Evolutionary conservation across 2,329 filamentous ascomycete species (phyloP).

Genomic region (Thelonectria discophora): DNA sequence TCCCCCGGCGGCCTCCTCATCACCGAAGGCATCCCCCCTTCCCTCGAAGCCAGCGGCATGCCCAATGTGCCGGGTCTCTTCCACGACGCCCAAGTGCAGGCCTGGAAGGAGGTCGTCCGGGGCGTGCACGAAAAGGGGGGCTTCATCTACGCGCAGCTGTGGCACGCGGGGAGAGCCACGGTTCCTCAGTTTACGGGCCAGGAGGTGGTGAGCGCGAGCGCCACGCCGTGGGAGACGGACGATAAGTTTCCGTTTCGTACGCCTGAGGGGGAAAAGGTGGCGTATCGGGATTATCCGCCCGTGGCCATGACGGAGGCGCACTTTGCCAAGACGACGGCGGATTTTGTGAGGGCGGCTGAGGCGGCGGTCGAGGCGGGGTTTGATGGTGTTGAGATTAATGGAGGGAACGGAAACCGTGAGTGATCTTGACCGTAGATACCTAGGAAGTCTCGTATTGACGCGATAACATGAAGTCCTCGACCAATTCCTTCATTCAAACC

Average conservation of each 20-base stretch:
- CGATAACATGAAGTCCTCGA: constrained; percentile 2
- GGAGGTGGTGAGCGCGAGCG: constrained; percentile 3
- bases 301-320: constrained; percentile 7
- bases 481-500: constrained; percentile 7
- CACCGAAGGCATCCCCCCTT: constrained; percentile 11
- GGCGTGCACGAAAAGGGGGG: constrained; percentile 4
- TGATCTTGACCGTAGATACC: not conserved
- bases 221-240: constrained; percentile 3
- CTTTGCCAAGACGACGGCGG: constrained; percentile 3
- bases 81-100: constrained; percentile 1
- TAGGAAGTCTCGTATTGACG: too few relatives aligned
- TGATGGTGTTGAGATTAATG: constrained; percentile 9
- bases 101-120: constrained; percentile 4
- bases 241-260: constrained; percentile 11
- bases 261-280: constrained; percentile 7
- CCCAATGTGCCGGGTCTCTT: constrained; percentile 4
- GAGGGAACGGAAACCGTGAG: constrained; percentile 15
- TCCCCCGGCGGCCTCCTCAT: constrained; percentile 9
- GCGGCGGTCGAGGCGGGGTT: not conserved
- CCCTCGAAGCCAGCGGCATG: constrained; percentile 9
- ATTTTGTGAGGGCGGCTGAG: constrained; percentile 8
- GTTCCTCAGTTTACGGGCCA: constrained; percentile 3
- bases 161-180: constrained; percentile 8
- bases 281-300: constrained; percentile 3
- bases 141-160: constrained; percentile 13